Base-by-base conservation (phyloP, 441 rosid species). In the Adansonia gregorii region DNA sequence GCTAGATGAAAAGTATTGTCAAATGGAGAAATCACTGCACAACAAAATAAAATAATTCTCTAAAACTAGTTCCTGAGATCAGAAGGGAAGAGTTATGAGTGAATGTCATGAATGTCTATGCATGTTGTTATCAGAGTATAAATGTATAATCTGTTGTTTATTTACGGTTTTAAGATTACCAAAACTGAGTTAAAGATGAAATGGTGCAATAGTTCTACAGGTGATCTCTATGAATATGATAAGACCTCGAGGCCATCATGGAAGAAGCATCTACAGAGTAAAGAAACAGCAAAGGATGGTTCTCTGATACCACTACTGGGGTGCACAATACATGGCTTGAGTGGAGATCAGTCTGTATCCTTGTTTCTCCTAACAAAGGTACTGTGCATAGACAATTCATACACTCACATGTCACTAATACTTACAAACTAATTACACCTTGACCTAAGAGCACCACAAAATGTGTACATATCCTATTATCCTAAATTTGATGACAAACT, bases 321-420 rank as follows among this genome's bases (percentile, higher is more conserved):
- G 1, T 84, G 74, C 81, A 72, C 89, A 19, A 15, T 86, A 35
- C 83, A 76, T 73, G 88, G 91, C 61, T 67, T 78, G 77, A 78
- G 55, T 17, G 91, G 91, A 77, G 92, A 89, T 41, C 78, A 81
- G 74, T 88, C 88, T 3, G 61, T 78, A 52, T 91, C 95, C 8
- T 77, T 89, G 63, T 89, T 89, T 78, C 95, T 91, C 66, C 78
- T 91, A 82, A 86, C 93, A 3, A 87, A 91, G 95, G 93, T 89
- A 86, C 6, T 65, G 61, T 51, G 35, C 7, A 19, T 20, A 20
- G 15, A 43, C 43, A 66, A 41, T 60, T 41, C 35, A 52, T 52
- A 24, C 60, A 35, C 39, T 35, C 39, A 35, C 22, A 39, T 19
- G 48, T 78, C 17, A 66, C 54, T 54, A 22, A 76, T 54, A 22